These are phyloP conservation scores for Penicillium cosmopolitanum DNA, from an alignment of 495 filamentous ascomycete genomes.

Conservation along the genomic window DNA sequence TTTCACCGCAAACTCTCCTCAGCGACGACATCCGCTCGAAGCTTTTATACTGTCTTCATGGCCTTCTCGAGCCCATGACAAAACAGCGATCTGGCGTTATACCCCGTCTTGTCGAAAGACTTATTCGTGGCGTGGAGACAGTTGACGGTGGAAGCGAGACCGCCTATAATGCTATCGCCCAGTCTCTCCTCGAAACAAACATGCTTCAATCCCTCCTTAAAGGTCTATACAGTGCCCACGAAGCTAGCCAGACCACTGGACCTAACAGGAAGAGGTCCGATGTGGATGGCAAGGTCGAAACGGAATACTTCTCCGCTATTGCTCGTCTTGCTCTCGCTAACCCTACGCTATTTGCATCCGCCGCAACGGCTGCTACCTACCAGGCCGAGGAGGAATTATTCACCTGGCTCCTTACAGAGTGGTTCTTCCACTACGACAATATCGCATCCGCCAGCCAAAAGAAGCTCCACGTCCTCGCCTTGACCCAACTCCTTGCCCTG, in stretches of 20 bases:
- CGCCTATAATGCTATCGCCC: conserved; percentile 62
- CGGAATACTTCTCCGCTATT: conserved; percentile 83
- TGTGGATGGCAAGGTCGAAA: conserved; percentile 70
- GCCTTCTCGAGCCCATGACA: conserved; percentile 56
- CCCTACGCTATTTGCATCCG: conserved; percentile 65
- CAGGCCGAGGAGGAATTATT: conserved; percentile 55
- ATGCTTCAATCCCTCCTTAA: conserved; percentile 69
- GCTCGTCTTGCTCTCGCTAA: conserved; percentile 75
- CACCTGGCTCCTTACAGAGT: conserved; percentile 78
- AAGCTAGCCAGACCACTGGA: conserved; percentile 74
- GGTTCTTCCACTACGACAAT: conserved; percentile 86
- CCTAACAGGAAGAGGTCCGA: conserved; percentile 65
- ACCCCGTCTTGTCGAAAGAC: conserved; percentile 66
- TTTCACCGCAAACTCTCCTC: conserved; percentile 77
- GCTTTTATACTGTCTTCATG: conserved; percentile 60
- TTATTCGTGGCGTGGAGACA: conserved; percentile 69
- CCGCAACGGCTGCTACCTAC: conserved; percentile 44
- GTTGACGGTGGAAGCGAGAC: conserved; percentile 72
- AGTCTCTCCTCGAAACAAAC: conserved; percentile 68
- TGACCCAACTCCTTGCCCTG: conserved; percentile 78
- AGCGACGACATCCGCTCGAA: conserved; percentile 60
- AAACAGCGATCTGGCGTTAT: conserved; percentile 68
- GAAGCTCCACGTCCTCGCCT: conserved; percentile 80
- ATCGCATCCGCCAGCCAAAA: conserved; percentile 73
- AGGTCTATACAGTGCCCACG: conserved; percentile 70